These are phyloP conservation scores for Chrysophaeum taylorii DNA, from an alignment of 352 stramenopile genomes.

Conservation along the genomic window DNA sequence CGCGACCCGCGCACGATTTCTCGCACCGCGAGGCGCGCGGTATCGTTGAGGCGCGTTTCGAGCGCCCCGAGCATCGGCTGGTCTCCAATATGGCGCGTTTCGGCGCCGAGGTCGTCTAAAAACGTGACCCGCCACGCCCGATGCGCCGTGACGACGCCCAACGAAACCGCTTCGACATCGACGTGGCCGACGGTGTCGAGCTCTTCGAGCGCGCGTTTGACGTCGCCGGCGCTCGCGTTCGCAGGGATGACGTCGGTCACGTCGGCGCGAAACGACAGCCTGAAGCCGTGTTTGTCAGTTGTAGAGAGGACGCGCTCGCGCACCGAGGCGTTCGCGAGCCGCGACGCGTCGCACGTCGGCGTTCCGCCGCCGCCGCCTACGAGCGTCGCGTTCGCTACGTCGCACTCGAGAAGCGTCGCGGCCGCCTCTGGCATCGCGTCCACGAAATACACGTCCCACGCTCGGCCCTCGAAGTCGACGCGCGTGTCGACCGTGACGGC, in stretches of 20 bases:
- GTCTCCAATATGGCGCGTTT: background rate
- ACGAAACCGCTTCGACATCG: conserved; percentile 34
- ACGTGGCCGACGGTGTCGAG: conserved; percentile 29
- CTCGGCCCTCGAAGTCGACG: background rate
- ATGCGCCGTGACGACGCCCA: conserved; percentile 45
- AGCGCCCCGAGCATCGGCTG: background rate
- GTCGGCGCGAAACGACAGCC: conserved; percentile 16
- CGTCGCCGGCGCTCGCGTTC: conserved; percentile 22
- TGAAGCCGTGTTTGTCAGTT: background rate
- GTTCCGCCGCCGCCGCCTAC: background rate
- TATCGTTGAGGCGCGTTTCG: conserved; percentile 9
- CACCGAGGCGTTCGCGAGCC: background rate
- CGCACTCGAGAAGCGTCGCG: background rate
- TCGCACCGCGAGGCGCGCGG: background rate
- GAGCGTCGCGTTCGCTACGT: background rate
- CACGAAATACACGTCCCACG: background rate
- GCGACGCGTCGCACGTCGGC: conserved; percentile 3
- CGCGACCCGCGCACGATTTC: background rate
- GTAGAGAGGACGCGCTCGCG: background rate
- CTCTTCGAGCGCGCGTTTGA: conserved; percentile 22
- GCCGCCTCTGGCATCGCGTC: background rate
- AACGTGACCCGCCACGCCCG: conserved; percentile 3
- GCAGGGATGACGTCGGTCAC: conserved; percentile 19
- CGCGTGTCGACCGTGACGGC: background rate
- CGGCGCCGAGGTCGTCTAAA: background rate